These are phyloP conservation scores for Sporothrix phasma DNA, from an alignment of 2,329 filamentous ascomycete species.

Conservation along the genomic window DNA sequence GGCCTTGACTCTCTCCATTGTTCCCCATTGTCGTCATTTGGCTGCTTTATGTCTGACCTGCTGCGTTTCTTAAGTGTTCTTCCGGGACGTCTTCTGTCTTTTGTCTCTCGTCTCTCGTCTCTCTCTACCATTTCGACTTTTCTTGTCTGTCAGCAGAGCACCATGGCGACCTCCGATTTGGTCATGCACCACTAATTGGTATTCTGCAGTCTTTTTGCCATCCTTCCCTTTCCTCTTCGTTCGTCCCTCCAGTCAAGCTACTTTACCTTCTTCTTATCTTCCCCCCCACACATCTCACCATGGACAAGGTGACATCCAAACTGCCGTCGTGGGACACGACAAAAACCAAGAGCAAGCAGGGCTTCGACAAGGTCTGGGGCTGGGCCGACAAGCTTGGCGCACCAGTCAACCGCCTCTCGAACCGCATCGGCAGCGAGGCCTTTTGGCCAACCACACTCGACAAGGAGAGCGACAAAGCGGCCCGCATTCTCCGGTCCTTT, in stretches of 20 bases:
- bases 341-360: conserved; percentile 48
- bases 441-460: conserved; percentile 68
- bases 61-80: neutral
- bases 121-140: neutral
- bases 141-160: neutral
- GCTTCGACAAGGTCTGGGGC: conserved; percentile 65
- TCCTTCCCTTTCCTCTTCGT: neutral
- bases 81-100: neutral
- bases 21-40: neutral
- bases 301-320: conserved; percentile 28
- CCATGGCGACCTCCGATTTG: neutral
- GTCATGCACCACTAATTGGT: neutral
- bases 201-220: neutral
- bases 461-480: conserved; percentile 66
- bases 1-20: neutral
- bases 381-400: conserved; percentile 50
- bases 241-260: neutral
- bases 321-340: conserved; percentile 43
- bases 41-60: neutral
- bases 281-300: conserved; percentile 18
- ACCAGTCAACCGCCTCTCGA: conserved; percentile 19
- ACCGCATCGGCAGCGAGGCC: conserved; percentile 53
- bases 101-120: neutral
- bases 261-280: neutral
- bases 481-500: conserved; percentile 63